These are phyloP conservation scores for Lachnellula cervina DNA, from an alignment of 2,329 filamentous ascomycete species.

Conservation along the genomic window DNA sequence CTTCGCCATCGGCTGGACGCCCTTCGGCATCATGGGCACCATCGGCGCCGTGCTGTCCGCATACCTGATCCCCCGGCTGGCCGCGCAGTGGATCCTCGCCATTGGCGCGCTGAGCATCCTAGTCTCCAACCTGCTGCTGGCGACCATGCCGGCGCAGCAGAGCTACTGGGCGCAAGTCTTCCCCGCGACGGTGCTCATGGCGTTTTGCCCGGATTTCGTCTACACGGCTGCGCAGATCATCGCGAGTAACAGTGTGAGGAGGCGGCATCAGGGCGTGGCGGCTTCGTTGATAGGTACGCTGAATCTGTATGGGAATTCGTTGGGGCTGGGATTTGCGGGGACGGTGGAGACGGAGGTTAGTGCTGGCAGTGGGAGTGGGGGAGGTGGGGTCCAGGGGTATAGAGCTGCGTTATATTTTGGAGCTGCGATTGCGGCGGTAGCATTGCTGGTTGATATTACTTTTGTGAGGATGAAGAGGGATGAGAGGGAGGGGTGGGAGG, in stretches of 20 bases:
- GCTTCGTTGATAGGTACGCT: constrained; percentile 43
- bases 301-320: constrained; percentile 38
- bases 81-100: constrained; percentile 43
- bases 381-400: constrained; percentile 31
- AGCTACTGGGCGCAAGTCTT: constrained; percentile 42
- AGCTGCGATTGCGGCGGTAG: constrained; percentile 33
- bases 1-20: constrained; percentile 36
- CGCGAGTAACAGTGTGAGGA: constrained; percentile 45
- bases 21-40: constrained; percentile 38
- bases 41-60: constrained; percentile 37
- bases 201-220: constrained; percentile 45
- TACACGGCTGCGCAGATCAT: constrained; percentile 49
- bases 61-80: constrained; percentile 42
- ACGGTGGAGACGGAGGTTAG: constrained; percentile 33
- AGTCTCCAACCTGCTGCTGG: constrained; percentile 34
- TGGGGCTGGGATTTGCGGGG: constrained; percentile 40
- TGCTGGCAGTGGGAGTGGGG: constrained; percentile 2
- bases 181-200: constrained; percentile 33
- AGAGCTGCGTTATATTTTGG: constrained; percentile 40
- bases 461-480: constrained; percentile 40
- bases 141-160: constrained; percentile 42
- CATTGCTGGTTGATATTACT: constrained; percentile 33
- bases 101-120: constrained; percentile 35
- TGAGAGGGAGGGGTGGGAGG: constrained; percentile 33
- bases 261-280: constrained; percentile 45